A percentile compares a stretch with the other conserved stretches of the same genome.
phyloP scores from a whole-genome alignment of 192 early-diverging fungal species.

The Coemansia asiatica region DNA sequence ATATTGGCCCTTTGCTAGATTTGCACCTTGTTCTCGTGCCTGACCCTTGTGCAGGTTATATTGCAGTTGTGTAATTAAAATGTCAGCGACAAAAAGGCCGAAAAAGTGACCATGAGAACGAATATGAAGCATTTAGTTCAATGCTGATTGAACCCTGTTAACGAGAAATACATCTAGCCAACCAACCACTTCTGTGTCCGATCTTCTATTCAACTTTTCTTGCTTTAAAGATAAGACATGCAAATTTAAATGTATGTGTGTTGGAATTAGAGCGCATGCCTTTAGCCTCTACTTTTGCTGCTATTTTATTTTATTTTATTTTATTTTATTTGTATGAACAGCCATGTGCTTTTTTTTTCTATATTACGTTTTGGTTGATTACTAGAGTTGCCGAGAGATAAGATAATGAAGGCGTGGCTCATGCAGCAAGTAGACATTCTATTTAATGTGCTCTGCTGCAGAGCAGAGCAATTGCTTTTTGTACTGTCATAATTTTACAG shows the following conservation, averaged over 20 bases:
- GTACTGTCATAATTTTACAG: neutral
- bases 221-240: neutral
- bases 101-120: neutral
- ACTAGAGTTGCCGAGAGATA: neutral
- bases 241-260: neutral
- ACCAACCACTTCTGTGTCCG: neutral
- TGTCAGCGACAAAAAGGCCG: neutral
- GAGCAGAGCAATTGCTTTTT: neutral
- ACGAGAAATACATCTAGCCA: neutral
- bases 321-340: neutral
- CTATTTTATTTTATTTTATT: neutral
- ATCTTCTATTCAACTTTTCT: neutral
- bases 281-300: neutral
- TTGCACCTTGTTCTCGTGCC: neutral
- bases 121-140: neutral
- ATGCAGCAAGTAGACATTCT: neutral
- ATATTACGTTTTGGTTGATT: neutral
- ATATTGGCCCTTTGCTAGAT: neutral
- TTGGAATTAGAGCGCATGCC: neutral
- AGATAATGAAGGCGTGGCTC: neutral
- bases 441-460: neutral
- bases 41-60: neutral
- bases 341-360: neutral
- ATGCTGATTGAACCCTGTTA: neutral
- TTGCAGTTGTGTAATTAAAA: neutral